Evolutionary conservation across 345 rosid genomes (phyloP).

Genomic region (Camelina laxa): DNA sequence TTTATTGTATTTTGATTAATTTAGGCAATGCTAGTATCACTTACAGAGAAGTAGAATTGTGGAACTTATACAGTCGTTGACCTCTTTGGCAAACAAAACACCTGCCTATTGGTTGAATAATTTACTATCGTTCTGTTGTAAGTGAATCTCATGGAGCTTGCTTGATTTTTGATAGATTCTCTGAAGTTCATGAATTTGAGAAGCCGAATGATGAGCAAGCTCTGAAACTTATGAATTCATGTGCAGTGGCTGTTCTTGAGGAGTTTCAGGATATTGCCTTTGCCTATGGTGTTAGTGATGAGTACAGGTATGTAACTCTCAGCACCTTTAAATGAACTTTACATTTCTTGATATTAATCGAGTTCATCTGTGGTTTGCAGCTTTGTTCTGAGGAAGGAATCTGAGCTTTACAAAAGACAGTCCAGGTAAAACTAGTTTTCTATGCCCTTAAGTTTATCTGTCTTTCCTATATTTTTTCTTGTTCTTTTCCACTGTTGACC

Average conservation of each 20-base stretch:
- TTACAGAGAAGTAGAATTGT: not conserved
- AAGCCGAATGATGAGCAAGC: slow-evolving; percentile 93
- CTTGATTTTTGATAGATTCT: slow-evolving; percentile 66
- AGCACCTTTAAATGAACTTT: slow-evolving; percentile 4
- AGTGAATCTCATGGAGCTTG: slow-evolving; percentile 37
- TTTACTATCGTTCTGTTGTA: slow-evolving; percentile 14
- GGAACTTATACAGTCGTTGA: not conserved
- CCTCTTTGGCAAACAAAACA: not conserved
- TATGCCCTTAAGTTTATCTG: not conserved
- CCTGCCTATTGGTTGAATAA: not conserved
- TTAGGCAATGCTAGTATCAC: not conserved
- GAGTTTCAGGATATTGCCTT: slow-evolving; percentile 74
- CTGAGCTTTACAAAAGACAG: slow-evolving; percentile 60
- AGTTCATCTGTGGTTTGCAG: slow-evolving; percentile 49
- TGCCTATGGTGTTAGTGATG: slow-evolving; percentile 88
- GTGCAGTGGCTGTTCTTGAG: slow-evolving; percentile 73
- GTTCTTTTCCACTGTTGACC: not conserved
- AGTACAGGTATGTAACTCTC: slow-evolving; percentile 63
- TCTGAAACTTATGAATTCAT: slow-evolving; percentile 87
- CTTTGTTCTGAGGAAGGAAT: slow-evolving; percentile 71
- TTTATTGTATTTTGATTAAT: not conserved
- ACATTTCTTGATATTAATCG: slow-evolving; percentile 9
- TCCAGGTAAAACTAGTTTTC: slow-evolving; percentile 52
- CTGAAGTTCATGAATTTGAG: slow-evolving; percentile 77
- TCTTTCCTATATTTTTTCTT: not conserved